phyloP scores from a whole-genome alignment of 2,329 filamentous ascomycete genomes.

The Penicillium digitatum region DNA sequence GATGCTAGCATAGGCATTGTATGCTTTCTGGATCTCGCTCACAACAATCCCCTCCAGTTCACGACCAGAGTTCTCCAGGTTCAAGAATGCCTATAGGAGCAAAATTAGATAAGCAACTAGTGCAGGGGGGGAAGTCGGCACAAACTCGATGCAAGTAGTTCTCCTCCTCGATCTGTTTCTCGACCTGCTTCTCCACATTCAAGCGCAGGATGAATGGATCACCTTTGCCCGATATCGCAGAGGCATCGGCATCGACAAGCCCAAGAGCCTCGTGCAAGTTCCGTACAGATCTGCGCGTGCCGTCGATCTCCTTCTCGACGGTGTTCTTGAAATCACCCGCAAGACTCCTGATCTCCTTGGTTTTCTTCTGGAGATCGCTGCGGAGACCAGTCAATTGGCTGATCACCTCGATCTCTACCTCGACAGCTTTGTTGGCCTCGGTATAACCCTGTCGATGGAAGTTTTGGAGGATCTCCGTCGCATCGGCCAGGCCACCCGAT shows the following conservation, averaged over 20 bases:
- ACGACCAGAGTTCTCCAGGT: constrained; percentile 87
- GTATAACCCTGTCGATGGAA: constrained; percentile 76
- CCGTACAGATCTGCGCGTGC: constrained; percentile 72
- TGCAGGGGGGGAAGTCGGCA: constrained; percentile 7
- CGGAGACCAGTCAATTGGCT: constrained; percentile 78
- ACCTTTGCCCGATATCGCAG: constrained; percentile 73
- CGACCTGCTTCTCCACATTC: constrained; percentile 81
- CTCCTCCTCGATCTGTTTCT: constrained; percentile 91
- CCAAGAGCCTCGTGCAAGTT: constrained; percentile 77
- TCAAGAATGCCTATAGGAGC: constrained; percentile 71
- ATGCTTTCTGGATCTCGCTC: constrained; percentile 95
- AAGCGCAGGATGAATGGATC: constrained; percentile 87
- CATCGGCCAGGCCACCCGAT: constrained; percentile 82
- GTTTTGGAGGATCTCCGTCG: constrained; percentile 70
- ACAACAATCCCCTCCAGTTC: constrained; percentile 96
- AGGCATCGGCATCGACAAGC: constrained; percentile 72
- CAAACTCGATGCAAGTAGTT: constrained; percentile 89
- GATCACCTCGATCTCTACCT: constrained; percentile 90
- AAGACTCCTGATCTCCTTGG: constrained; percentile 94
- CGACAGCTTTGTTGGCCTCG: constrained; percentile 82
- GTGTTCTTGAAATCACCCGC: constrained; percentile 95
- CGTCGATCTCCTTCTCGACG: constrained; percentile 91
- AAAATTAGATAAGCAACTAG: constrained; percentile 18
- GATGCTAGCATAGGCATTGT: constrained; percentile 88
- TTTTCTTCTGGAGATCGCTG: constrained; percentile 88